Evolutionary conservation across 495 filamentous ascomycete genomes (phyloP).

Genomic region (Jackrogersella minutella): DNA sequence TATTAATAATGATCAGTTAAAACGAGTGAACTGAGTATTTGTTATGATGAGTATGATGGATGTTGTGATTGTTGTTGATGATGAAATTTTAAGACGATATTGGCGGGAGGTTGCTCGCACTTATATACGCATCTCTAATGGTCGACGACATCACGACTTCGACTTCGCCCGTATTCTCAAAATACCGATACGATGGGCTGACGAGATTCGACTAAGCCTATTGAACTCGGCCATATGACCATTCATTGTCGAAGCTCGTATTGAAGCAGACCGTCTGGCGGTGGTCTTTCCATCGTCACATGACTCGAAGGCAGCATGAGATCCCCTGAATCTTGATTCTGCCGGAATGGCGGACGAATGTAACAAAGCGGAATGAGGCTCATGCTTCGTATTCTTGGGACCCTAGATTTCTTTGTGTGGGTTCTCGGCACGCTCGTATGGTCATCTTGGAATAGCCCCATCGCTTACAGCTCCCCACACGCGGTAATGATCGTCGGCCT

Average conservation of each 20-base stretch:
- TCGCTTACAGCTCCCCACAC: constrained; percentile 25
- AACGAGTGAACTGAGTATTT: constrained; percentile 18
- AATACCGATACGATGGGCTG: background rate
- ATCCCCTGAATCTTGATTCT: constrained; percentile 10
- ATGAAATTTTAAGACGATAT: constrained; percentile 6
- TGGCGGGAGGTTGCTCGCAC: constrained; percentile 1
- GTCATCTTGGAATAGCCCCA: constrained; percentile 19
- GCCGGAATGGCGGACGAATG: constrained; percentile 10
- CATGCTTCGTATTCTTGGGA: constrained; percentile 34
- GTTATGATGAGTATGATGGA: background rate
- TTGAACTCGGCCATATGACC: constrained; percentile 20
- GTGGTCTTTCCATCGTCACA: constrained; percentile 39
- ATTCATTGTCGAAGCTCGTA: constrained; percentile 32
- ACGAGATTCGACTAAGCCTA: constrained; percentile 2
- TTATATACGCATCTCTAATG: constrained; percentile 19
- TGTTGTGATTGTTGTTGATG: constrained; percentile 19
- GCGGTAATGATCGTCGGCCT: constrained; percentile 35
- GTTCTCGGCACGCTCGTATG: constrained; percentile 7
- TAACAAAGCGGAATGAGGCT: constrained; percentile 31
- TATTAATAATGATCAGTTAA: background rate
- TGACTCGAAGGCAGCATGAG: constrained; percentile 16
- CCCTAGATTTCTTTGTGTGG: constrained; percentile 9
- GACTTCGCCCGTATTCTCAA: background rate
- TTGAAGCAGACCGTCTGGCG: constrained; percentile 27
- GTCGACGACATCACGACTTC: constrained; percentile 9